These are phyloP conservation scores for Sordariomycetes sp. DNA, from an alignment of 2,329 filamentous ascomycete species.

Conservation along the genomic window DNA sequence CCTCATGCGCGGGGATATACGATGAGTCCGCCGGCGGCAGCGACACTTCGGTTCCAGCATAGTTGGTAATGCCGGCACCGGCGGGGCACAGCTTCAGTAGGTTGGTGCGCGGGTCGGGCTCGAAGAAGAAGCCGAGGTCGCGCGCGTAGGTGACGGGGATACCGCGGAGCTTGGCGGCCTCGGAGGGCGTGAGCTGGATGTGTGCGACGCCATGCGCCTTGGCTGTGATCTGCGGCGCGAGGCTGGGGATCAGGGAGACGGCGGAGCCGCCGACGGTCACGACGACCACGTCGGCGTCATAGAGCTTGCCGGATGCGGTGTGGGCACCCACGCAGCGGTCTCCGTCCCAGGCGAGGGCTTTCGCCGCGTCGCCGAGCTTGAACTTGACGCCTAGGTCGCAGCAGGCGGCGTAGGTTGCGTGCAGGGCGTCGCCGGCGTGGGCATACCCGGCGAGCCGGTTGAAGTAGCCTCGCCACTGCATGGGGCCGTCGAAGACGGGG, in stretches of 20 bases:
- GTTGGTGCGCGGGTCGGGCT: slow-evolving; percentile 47
- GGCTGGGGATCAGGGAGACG: slow-evolving; percentile 32
- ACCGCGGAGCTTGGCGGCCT: slow-evolving; percentile 40
- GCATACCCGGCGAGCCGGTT: slow-evolving; percentile 48
- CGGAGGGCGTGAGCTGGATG: slow-evolving; percentile 42
- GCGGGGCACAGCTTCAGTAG: slow-evolving; percentile 50
- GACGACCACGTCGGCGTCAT: slow-evolving; percentile 29
- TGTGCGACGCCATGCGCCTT: slow-evolving; percentile 51
- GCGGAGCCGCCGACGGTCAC: slow-evolving; percentile 40
- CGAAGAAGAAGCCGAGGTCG: slow-evolving; percentile 56
- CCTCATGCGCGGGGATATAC: slow-evolving; percentile 42
- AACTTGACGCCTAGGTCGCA: slow-evolving; percentile 27
- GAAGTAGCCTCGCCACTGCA: slow-evolving; percentile 43
- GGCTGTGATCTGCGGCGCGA: slow-evolving; percentile 39
- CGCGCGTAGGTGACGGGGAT: slow-evolving; percentile 51
- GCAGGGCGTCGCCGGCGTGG: slow-evolving; percentile 40
- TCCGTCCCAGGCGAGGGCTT: not conserved
- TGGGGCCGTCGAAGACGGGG: slow-evolving; percentile 8
- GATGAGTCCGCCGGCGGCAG: slow-evolving; percentile 27
- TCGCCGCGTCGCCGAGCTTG: slow-evolving; percentile 10
- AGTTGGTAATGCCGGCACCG: slow-evolving; percentile 44
- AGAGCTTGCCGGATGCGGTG: slow-evolving; percentile 12
- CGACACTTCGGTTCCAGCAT: slow-evolving; percentile 22
- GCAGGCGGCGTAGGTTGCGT: slow-evolving; percentile 30
- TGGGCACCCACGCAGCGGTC: slow-evolving; percentile 13